phyloP scores from a whole-genome alignment of 2,329 filamentous ascomycete genomes.

The Leptosphaerulina australis region DNA sequence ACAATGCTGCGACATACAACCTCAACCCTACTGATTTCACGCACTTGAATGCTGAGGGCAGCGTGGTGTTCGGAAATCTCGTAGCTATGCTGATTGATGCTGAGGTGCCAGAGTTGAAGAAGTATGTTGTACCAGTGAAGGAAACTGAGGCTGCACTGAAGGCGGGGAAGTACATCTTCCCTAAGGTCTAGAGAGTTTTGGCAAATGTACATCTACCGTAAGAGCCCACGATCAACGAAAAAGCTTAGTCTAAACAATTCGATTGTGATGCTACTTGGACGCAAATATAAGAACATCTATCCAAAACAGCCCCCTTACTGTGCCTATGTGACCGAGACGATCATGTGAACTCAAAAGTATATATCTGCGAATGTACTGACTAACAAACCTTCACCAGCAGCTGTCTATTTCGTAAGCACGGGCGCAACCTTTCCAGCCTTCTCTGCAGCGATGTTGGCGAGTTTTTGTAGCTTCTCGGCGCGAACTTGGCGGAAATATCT shows the following conservation, averaged over 20 bases:
- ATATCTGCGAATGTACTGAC: constrained; percentile 1
- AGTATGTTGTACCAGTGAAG: constrained; percentile 23
- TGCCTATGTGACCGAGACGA: not conserved
- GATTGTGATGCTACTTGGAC: constrained; percentile 2
- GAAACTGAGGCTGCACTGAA: constrained; percentile 20
- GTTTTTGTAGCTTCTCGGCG: constrained; percentile 71
- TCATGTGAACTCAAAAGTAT: constrained; percentile 4
- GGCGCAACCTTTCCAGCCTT: constrained; percentile 52
- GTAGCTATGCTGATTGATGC: constrained; percentile 26
- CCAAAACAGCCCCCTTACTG: not conserved
- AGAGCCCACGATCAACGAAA: too few relatives aligned
- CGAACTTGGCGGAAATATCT: constrained; percentile 76
- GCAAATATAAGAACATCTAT: not conserved
- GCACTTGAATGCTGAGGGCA: constrained; percentile 29
- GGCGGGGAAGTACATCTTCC: constrained; percentile 22
- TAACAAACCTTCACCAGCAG: not conserved
- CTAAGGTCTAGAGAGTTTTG: constrained; percentile 2
- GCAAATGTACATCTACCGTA: too few relatives aligned
- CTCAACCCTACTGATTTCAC: constrained; percentile 38
- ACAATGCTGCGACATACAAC: constrained; percentile 57
- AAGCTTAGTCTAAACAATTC: not conserved
- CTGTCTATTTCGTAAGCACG: constrained; percentile 39
- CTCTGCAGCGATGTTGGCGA: constrained; percentile 67
- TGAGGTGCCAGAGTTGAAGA: constrained; percentile 12
- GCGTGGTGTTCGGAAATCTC: constrained; percentile 33